Percentiles rank a stretch among this genome's conserved stretches.
phyloP scores from a whole-genome alignment of 2,329 filamentous ascomycete species.

The Sarocladium kiliense region DNA sequence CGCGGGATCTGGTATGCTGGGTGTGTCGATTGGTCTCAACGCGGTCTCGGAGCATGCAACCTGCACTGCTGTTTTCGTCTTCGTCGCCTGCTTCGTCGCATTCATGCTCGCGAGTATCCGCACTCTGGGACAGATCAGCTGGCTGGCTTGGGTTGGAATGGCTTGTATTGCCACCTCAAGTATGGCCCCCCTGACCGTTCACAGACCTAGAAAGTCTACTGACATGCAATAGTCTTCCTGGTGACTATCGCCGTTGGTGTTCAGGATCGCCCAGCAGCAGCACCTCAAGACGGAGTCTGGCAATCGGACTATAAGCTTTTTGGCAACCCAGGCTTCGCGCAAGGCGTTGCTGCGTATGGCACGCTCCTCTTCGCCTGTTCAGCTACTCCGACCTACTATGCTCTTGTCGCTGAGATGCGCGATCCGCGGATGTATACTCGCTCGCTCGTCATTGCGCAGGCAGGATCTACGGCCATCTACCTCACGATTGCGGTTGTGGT shows the following conservation, averaged over 20 bases:
- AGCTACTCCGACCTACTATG: constrained; percentile 29
- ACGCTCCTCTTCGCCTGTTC: constrained; percentile 31
- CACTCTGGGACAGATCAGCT: constrained; percentile 26
- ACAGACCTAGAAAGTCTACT: background rate
- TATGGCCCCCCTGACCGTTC: constrained; percentile 11
- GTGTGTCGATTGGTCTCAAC: constrained; percentile 35
- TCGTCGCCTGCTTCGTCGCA: constrained; percentile 23
- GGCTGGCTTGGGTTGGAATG: constrained; percentile 28
- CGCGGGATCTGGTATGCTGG: constrained; percentile 33
- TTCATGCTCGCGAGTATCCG: constrained; percentile 28
- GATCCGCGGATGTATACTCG: constrained; percentile 23
- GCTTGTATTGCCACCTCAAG: constrained; percentile 20
- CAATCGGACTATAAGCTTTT: constrained; percentile 22
- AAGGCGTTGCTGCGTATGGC: constrained; percentile 24
- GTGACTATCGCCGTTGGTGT: constrained; percentile 25
- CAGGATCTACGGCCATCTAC: constrained; percentile 25
- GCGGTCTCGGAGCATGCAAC: constrained; percentile 31
- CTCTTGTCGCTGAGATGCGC: constrained; percentile 27
- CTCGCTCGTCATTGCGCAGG: constrained; percentile 21
- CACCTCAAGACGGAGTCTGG: constrained; percentile 18
- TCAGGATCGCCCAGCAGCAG: constrained; percentile 22
- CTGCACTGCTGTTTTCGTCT: constrained; percentile 35
- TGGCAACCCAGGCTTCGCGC: constrained; percentile 22
- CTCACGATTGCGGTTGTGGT: constrained; percentile 30
- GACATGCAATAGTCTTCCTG: constrained; percentile 15